A percentile compares a stretch with the other conserved stretches of the same genome.
phyloP scores from a whole-genome alignment of 2,329 filamentous ascomycete genomes.

The Colletotrichum tropicicola region DNA sequence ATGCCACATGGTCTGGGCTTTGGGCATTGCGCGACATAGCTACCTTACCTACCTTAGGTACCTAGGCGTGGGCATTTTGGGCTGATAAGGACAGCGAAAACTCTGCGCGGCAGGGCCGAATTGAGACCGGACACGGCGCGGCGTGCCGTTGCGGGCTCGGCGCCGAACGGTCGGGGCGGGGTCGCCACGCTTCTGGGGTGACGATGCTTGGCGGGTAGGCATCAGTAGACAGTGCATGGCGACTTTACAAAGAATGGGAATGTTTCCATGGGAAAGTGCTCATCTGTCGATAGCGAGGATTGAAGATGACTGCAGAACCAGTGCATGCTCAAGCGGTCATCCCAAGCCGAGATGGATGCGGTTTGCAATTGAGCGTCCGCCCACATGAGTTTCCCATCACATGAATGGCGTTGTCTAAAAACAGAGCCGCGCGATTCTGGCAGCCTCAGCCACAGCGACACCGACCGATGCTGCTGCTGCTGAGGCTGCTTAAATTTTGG shows the following conservation, averaged over 20 bases:
- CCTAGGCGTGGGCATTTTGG: too few species aligned
- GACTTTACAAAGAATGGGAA: too few species aligned
- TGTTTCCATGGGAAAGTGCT: too few species aligned
- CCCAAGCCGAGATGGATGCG: too few species aligned
- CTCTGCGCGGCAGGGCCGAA: neutral
- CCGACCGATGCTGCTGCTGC: neutral
- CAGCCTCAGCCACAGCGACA: too few species aligned
- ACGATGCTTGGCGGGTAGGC: neutral
- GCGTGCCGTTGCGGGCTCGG: conserved; percentile 1
- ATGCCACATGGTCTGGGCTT: neutral
- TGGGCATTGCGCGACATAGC: neutral
- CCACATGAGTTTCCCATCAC: neutral
- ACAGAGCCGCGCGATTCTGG: too few species aligned
- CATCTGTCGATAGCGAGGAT: too few species aligned
- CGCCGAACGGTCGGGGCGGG: conserved; percentile 3
- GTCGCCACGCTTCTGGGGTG: neutral
- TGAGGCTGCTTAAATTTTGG: conserved; percentile 15
- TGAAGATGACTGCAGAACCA: too few species aligned
- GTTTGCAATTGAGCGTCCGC: neutral
- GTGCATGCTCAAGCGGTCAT: too few species aligned
- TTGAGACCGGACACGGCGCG: neutral
- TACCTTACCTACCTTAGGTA: too few species aligned
- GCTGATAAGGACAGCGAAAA: neutral
- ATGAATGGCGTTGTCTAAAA: neutral
- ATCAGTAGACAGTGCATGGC: too few species aligned